Evolutionary conservation across 176 grass and related monocot genomes (phyloP), one percentile per base, ranked within the genome.

Genomic region (Musa acuminata): DNA sequence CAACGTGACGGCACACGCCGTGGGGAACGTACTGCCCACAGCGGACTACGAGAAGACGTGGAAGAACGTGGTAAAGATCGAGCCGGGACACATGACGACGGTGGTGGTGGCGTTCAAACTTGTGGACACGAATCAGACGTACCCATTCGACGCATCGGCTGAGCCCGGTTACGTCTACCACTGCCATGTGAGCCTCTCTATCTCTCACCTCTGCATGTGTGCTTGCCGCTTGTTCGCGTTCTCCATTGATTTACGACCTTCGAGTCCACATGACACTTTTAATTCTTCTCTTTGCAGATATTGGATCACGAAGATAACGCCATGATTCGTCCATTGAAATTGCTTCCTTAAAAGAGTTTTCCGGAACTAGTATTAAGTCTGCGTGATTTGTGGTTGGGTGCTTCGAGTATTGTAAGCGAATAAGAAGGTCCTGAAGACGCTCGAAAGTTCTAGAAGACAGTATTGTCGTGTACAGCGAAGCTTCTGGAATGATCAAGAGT

Each of bases 81-180:
- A 82, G 53, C 91, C 87, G 4, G 78, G 75, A 8, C 29, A 64
- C 64, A 22, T 90, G 88, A 95, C 91, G 50, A 90, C 83, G 51
- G 49, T 86, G 2, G 55, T 95, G 1, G 81, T 90, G 6, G 82
- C 83, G 82, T 95, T 95, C 72, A 77, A 82, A 25, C 84, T 95
- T 26, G 81, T 95, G 13, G 83, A 95, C 0, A 82, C 35, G 35
- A 43, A 43, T 43, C 51, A 21, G 84, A 87, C 23, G 57, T 95
- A 90, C 73, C 91, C 91, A 1, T 95, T 90, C 72, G 91, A 95
- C 64, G 81, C 85, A 17, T 90, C 91, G 67, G 83, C 83, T 6
- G 81, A 90, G 60, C 91, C 91, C 0, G 88, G 91, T 80, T 95
- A 90, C 55, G 87, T 88, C 81, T 95, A 95, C 73, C 91, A 95